Evolutionary conservation across 306 rosid species (phyloP), one percentile per base, ranked within the genome.

Genomic region (Carpinus viminea): DNA sequence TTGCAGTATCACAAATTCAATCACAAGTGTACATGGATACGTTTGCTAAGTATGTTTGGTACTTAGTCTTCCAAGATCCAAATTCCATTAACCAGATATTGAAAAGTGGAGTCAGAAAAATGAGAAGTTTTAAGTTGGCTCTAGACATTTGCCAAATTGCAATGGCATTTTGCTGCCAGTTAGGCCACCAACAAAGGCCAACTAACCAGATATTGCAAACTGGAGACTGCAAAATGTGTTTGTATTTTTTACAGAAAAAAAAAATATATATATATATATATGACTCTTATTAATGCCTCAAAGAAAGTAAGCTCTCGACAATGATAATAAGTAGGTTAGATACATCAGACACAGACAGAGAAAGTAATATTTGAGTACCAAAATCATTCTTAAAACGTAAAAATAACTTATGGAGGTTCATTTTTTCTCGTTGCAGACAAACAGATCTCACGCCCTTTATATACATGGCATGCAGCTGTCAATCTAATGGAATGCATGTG

Each of bases 51-150:
- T 56, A 57, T 3, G 31, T 9, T n/a, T 57, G 5, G 65, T 57
- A 57, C 65, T 57, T 57, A 57, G 36, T 57, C 65, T 57, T 21
- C 65, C 65, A 16, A 57, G 21, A 12, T 57, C 65, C 65, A 57
- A 57, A 12, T 57, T 34, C 65, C 16, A 57, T 57, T 26, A 8
- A 57, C 28, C 28, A 57, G 65, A 21, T 10, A 57, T 57, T 21
- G 65, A 12, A 21, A 21, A 57, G 15, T 8, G 65, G 65, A 20
- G 16, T 57, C 16, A 7, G 34, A 34, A 57, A 57, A 41, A 41
- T 41, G 45, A 41, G 45, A 41, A 41, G 45, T 41, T 41, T 38
- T 57, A 57, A 57, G 65, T 57, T 21, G 65, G 65, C 13, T 21
- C 34, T 57, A 8, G 34, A 20, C 16, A 57, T 57, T 57, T n/a